Base-by-base conservation (phyloP, 2,329 filamentous ascomycete species). In the Colletotrichum sp. region DNA sequence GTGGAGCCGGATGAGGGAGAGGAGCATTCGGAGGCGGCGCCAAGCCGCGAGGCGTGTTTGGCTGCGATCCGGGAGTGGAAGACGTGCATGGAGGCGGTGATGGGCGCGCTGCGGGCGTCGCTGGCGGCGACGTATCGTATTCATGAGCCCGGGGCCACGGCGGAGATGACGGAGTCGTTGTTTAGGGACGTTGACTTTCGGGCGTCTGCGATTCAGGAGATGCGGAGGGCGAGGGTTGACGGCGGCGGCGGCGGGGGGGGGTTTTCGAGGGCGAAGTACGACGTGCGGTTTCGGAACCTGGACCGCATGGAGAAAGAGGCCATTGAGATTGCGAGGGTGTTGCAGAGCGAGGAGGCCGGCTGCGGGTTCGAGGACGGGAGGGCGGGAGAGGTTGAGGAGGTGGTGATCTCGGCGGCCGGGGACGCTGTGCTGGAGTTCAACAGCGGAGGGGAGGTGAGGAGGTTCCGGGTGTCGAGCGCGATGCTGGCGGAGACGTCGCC, bases 361-460 rank as follows among this genome's bases (percentile, higher is more conserved):
- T 21, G 43, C 10, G 43, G 43, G 9, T 48, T 48, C 18, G 86
- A 86, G 32, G 82, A 84, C 1, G 83, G 84, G 3, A 84, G 83
- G 18, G 82, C 85, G 63, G 79, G 79, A 0, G 43, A 48, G 9
- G 81, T 88, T 10, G 81, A 83, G 18, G 88, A 90, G 69, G 84
- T 83, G 56, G 79, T 82, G 43, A 87, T 90, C 67, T 83, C 86
- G 0, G 82, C 83, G 2, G 83, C 83, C 4, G 89, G 89, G 8
- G 88, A 90, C 74, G 85, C 85, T 4, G 84, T 91, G 30, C 83
- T 91, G 36, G 89, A 90, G 74, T 91, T 90, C 75, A 83, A 86
- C 69, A 89, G 90, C 75, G 78, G 81, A 1, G 81, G 79, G 1
- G 80, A 81, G 0, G 84, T 86, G 1, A 77, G 88, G 13, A 84